A percentile compares a stretch with the other conserved stretches of the same genome.
Evolutionary conservation across 164 flowering plant species (phyloP).

Genomic region (Kalanchoe fedtschenkoi): DNA sequence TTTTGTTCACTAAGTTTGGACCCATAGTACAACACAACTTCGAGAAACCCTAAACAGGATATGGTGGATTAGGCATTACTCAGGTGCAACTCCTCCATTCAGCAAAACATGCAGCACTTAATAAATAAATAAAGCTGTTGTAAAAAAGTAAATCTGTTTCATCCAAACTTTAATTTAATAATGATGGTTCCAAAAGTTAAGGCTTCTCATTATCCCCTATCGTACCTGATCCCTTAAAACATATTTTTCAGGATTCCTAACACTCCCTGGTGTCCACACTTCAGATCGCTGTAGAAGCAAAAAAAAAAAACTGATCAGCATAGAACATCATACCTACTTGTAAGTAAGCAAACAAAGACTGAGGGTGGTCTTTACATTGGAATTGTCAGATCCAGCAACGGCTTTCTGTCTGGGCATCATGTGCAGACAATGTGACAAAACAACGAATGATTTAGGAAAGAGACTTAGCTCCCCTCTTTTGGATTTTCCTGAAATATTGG

Average conservation of each 20-base stretch:
- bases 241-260: constrained; percentile 76
- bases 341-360: not conserved
- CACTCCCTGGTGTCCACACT: constrained; percentile 66
- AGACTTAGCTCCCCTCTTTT: constrained; percentile 89
- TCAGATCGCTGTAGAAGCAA: constrained; percentile 50
- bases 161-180: not conserved
- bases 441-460: constrained; percentile 58
- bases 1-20: not conserved
- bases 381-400: constrained; percentile 35
- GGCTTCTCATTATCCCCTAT: not conserved
- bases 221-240: constrained; percentile 82
- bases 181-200: not conserved
- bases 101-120: too few relatives aligned
- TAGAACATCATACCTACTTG: not conserved
- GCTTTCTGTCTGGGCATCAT: constrained; percentile 88
- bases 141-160: not conserved
- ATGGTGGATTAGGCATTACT: not conserved
- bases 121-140: too few relatives aligned
- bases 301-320: not conserved
- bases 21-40: not conserved
- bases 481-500: constrained; percentile 49
- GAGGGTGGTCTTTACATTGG: constrained; percentile 26
- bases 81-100: not conserved
- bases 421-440: constrained; percentile 82
- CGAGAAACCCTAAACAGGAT: too few relatives aligned